These are phyloP conservation scores for Aureobasidium sp. DNA, from an alignment of 2,329 filamentous ascomycete genomes.

Conservation along the genomic window DNA sequence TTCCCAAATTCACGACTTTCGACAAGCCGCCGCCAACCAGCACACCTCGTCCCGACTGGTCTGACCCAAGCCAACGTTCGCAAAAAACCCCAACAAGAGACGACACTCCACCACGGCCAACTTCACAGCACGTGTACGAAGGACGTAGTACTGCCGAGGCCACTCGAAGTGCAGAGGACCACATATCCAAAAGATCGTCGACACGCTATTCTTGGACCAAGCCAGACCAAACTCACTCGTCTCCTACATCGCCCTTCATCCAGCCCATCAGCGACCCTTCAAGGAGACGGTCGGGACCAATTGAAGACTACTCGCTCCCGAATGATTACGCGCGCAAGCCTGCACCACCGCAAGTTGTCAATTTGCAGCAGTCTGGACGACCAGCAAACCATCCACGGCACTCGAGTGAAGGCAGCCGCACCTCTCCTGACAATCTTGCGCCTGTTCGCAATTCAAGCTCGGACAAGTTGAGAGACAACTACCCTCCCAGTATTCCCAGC, in stretches of 20 bases:
- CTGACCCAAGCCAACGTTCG: background rate
- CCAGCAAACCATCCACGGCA: background rate
- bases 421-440: background rate
- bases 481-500: background rate
- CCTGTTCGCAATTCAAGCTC: constrained; percentile 13
- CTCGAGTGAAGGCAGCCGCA: background rate
- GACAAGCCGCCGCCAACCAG: background rate
- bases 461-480: constrained; percentile 10
- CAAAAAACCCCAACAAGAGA: background rate
- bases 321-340: background rate
- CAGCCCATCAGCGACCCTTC: background rate
- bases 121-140: constrained; percentile 6
- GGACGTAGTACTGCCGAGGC: constrained; percentile 3
- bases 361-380: constrained; percentile 1
- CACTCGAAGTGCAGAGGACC: background rate
- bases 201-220: constrained; percentile 6
- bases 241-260: background rate
- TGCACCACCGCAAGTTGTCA: background rate
- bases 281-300: background rate
- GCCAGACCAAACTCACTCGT: constrained; percentile 1
- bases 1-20: constrained; percentile 17
- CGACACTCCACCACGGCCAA: background rate
- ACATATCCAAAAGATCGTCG: background rate
- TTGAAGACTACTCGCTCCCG: background rate
- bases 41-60: background rate